Evolutionary conservation across 2,329 filamentous ascomycete genomes (phyloP), one percentile per base, ranked within the genome.

Genomic region (Achaetomium macrosporum): DNA sequence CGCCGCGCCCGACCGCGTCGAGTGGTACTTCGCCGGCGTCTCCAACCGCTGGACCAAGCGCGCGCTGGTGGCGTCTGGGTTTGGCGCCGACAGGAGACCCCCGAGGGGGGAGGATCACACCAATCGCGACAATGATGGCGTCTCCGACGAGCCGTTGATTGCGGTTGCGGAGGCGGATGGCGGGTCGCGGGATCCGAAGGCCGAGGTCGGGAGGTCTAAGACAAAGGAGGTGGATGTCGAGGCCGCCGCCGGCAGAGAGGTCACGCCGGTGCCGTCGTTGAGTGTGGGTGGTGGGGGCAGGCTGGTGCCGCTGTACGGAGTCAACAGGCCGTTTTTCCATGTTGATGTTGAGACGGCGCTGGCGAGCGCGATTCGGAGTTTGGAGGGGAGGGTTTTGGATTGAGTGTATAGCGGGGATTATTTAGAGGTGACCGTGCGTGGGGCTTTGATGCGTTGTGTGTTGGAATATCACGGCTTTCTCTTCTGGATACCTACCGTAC

Each of bases 11-110:
- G 83, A 90, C 17, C 76, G 78, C 2, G 91, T 97, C 5, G 90
- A 96, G 67, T 97, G 92, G 91, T 93, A 97, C 70, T 85, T 97
- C 58, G 89, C 91, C n/a, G 87, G 84, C 70, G 87, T 97, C 73
- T 90, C 85, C 72, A 96, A 93, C 74, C 82, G 88, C 53, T 96
- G 92, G 92, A 92, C 90, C 20, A 96, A 96, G 74, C 87, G 90
- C 31, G 91, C 89, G 5, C 73, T 84, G 0, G 73, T 77, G 1
- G 71, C 71, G 0, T 77, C 76, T 0, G 81, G 81, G 0, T 84
- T 84, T 54, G 81, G 81, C 0, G 75, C 69, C 50, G 59, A 58
- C 35, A 7, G 35, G 12, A 13, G 33, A 11, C 11, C 33, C n/a
- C n/a, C n/a, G n/a, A n/a, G n/a, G n/a, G n/a, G n/a, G n/a, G n/a